Evolutionary conservation across 352 stramenopile genomes (phyloP), one percentile per base, ranked within the genome.

Genomic region (Phytophthora brassicae): DNA sequence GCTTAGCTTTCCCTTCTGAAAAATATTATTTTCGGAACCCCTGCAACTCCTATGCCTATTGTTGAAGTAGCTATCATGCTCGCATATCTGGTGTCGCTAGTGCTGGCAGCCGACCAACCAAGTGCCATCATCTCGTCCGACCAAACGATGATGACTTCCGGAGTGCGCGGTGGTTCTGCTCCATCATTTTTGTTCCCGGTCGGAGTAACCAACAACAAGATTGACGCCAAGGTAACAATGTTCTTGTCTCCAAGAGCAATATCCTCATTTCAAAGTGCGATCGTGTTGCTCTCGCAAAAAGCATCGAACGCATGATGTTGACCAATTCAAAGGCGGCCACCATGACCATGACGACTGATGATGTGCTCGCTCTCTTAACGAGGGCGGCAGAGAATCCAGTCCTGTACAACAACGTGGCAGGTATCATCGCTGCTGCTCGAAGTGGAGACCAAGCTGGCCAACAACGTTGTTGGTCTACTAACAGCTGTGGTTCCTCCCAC

Each of bases 361-460:
- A n/a, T n/a, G 13, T 69, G 3, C 23, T 56, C 29, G 24, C 17
- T 43, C 5, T 62, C 11, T 41, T 69, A 8, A 36, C 39, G 9
- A 43, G 47, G 9, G 16, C 56, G 9, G 33, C 29, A 4, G 31
- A 31, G 16, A 67, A 36, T n/a, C 57, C 57, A 7, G 14, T 12
- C 0, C 29, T 60, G 13, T 20, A 52, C 28, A 54, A 50, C 7
- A 56, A 54, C 35, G 31, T 44, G 23, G 46, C 33, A 2, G 55
- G 53, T 19, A 52, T 55, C 53, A 55, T 68, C 35, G 55, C 48
- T 4, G 48, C 59, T 12, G 47, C 41, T 20, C 58, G 35, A 29
- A 53, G n/a, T 6, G 48, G 59, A 6, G 19, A 68, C 48, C 24
- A 58, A 39, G 20, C 22, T 63, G 13, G 41, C 52, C 33, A 23